Evolutionary conservation across 495 filamentous ascomycete species (phyloP), one percentile per base, ranked within the genome.

Genomic region (Penicillium dipodomyicola): DNA sequence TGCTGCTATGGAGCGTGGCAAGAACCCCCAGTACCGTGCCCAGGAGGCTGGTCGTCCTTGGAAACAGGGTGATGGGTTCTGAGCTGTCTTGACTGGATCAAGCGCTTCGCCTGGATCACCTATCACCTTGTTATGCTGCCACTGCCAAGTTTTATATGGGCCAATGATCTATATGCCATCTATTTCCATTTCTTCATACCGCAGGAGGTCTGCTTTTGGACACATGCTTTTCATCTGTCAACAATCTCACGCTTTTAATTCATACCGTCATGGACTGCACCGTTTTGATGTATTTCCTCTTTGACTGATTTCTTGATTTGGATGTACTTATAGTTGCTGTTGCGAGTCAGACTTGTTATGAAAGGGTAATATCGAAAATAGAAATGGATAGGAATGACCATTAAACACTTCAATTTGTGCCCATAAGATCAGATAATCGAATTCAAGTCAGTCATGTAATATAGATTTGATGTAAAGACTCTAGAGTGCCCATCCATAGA

Each of bases 61-160:
- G 77, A 74, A 78, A 33, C 76, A 80, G 39, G 80, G 78, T 6
- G 80, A 83, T 64, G 79, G 77, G n/a, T 82, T 75, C 55, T 76
- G 58, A 66, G 15, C 33, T 39, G 14, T 10, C 19, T 52, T 56
- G 33, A 11, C 40, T 33, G 17, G 43, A 52, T 42, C 50, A 42
- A 42, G 37, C 2, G 32, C 37, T 45, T 25, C 37, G 3, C 14
- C 7, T 12, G 22, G 14, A 5, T 42, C 33, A 3, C 1, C 20
- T 52, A 5, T 42, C 33, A 3, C 1, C 20, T 52, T 3, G 39
- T 9, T 25, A 48, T 37, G n/a, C 19, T 22, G 43, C 43, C 35
- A 22, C 46, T 25, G 33, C 20, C 22, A 27, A 40, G 22, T n/a
- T 19, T 5, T 29, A 14, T 59, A 29, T 22, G 42, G 11, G n/a